Evolutionary conservation across 2,329 filamentous ascomycete species (phyloP), one percentile per base, ranked within the genome.

Genomic region (Fusarium sp.): DNA sequence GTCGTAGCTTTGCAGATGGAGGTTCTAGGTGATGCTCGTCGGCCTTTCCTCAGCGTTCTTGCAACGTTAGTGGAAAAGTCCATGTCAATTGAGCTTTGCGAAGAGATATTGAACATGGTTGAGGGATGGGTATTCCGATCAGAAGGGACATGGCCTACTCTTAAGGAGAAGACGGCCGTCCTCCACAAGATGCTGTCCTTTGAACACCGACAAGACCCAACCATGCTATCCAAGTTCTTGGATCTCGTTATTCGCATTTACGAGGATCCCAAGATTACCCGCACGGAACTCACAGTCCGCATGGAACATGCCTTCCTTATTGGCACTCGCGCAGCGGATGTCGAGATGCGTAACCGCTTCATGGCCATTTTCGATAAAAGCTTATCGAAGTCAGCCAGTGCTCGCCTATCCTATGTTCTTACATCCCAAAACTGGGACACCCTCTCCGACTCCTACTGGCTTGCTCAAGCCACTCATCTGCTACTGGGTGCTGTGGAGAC

Each of bases 141-240:
- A 0, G 94, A 93, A 60, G 96, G 97, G 67, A 96, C 94, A 3
- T 97, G 96, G 86, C 96, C 96, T 1, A 99, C 96, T 0, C 85
- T 99, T 2, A 99, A 99, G 78, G 96, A 99, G 80, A 99, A 99
- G 83, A 98, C 95, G 1, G 96, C 96, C 2, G 96, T 99, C 2
- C 82, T 99, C n/a, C 94, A 97, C 74, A 99, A 99, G 81, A 99
- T 99, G 96, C 83, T 98, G 17, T 90, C 94, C 0, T 99, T 99
- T 71, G 96, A 99, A 79, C 89, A 92, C 58, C 88, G 96, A 39
- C 82, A 86, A 27, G 95, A 98, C 75, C 88, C 90, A 32, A 93
- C 91, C 1, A 90, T 99, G 81, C 84, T 99, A 58, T 94, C 91
- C 71, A 95, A 95, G 76, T 99, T 98, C 82, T 84, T 99, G 60